phyloP scores from a whole-genome alignment of 148 eudicot genomes.

The Nyssa sinensis region DNA sequence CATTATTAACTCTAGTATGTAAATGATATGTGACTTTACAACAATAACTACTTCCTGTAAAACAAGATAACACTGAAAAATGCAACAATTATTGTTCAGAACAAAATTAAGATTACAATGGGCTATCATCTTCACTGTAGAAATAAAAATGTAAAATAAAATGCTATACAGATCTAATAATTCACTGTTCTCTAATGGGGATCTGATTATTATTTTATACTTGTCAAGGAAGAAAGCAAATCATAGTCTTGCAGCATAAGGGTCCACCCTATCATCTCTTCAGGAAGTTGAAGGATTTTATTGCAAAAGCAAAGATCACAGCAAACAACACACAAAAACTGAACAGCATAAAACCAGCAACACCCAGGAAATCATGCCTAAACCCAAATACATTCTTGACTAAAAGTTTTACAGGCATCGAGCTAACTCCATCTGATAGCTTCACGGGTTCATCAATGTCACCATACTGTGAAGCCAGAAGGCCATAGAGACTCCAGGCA shows the following conservation, averaged over 20 bases:
- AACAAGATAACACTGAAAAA: background rate
- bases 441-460: constrained; percentile 47
- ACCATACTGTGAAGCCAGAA: constrained; percentile 80
- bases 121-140: background rate
- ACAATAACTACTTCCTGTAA: no score
- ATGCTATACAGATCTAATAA: background rate
- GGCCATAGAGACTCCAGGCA: constrained; percentile 97
- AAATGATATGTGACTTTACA: background rate
- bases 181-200: background rate
- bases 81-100: background rate
- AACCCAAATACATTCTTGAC: constrained; percentile 67
- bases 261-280: constrained; percentile 53
- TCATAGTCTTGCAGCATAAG: background rate
- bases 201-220: constrained; percentile 9
- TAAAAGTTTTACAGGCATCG: constrained; percentile 36
- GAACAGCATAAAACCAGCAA: constrained; percentile 61
- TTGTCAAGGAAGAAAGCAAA: background rate
- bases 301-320: constrained; percentile 80
- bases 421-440: constrained; percentile 59
- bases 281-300: constrained; percentile 83
- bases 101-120: background rate
- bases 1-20: background rate
- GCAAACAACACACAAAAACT: constrained; percentile 70
- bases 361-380: constrained; percentile 66
- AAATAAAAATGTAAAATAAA: background rate